Evolutionary conservation across 2,329 filamentous ascomycete species (phyloP).

Genomic region (Chalaropsis thielavioides): DNA sequence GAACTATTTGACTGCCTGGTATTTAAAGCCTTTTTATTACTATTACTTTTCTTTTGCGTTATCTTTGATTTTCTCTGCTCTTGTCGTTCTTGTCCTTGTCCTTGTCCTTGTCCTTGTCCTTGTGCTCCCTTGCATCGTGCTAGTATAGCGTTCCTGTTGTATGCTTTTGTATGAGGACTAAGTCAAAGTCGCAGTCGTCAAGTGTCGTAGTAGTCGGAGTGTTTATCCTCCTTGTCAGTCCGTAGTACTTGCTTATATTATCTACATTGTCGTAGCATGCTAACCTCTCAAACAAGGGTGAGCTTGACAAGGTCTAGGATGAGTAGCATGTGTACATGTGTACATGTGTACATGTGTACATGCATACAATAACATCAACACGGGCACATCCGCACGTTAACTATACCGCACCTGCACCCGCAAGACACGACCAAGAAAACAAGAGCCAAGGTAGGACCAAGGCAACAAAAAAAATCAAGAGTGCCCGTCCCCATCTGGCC

Average conservation of each 20-base stretch:
- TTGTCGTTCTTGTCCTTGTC: neutral
- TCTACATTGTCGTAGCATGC: neutral
- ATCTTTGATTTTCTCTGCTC: neutral
- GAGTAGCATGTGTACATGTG: neutral
- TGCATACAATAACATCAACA: neutral
- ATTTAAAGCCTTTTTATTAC: neutral
- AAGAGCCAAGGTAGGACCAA: no score
- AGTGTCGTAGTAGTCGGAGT: neutral
- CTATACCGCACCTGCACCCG: neutral
- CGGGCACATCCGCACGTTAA: neutral
- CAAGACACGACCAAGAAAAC: neutral
- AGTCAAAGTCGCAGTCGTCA: neutral
- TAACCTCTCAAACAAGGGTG: neutral
- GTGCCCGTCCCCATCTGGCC: neutral
- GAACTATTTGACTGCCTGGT: no score
- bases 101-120: neutral
- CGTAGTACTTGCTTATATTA: constrained; percentile 4
- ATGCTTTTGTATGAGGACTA: neutral
- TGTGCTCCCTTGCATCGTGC: neutral
- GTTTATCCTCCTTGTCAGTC: constrained; percentile 5
- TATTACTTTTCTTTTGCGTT: neutral
- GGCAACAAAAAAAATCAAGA: neutral
- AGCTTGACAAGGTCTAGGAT: neutral
- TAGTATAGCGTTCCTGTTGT: neutral
- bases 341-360: neutral